Percentiles rank a stretch among this genome's conserved stretches.
Conservation (phyloP, 495 filamentous ascomycete species). For the Aspergillus panamensis region DNA sequence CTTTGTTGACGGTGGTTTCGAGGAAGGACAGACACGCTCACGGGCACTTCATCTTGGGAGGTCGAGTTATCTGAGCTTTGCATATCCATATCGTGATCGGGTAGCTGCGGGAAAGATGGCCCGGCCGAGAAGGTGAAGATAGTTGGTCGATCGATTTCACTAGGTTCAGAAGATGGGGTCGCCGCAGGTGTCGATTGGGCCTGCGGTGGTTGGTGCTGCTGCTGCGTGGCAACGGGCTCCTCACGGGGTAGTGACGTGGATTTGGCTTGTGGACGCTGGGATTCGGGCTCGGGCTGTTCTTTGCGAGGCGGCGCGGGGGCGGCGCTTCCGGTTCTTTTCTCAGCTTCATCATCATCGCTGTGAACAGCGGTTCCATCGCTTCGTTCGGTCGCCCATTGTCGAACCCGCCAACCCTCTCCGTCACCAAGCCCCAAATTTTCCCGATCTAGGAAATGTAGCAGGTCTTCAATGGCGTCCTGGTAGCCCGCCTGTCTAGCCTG, state of each 20-base stretch:
- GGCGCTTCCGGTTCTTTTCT: constrained; percentile 52
- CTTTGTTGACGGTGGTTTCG: constrained; percentile 49
- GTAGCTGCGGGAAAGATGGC: constrained; percentile 55
- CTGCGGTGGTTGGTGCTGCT: constrained; percentile 21
- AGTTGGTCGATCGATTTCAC: constrained; percentile 32
- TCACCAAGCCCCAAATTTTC: constrained; percentile 72
- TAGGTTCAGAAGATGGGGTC: constrained; percentile 25
- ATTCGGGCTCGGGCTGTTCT: constrained; percentile 36
- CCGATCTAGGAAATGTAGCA: constrained; percentile 78
- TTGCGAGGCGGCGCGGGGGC: constrained; percentile 61
- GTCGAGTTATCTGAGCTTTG: constrained; percentile 44
- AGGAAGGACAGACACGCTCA: constrained; percentile 51
- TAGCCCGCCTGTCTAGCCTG: constrained; percentile 76
- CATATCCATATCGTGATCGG: constrained; percentile 65
- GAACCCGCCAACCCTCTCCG: constrained; percentile 75
- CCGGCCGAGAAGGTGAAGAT: constrained; percentile 67
- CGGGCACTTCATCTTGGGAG: constrained; percentile 37
- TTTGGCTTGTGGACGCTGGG: constrained; percentile 34
- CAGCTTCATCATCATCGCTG: constrained; percentile 71
- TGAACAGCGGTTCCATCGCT: constrained; percentile 61
- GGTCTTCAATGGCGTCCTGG: constrained; percentile 89
- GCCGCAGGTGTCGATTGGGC: constrained; percentile 25
- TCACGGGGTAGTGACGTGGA: constrained; percentile 39
- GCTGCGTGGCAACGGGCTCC: constrained; percentile 41
- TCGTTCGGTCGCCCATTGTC: constrained; percentile 81